Conservation (phyloP, 805 yeast genomes). For the Maudiozyma barnettii region DNA sequence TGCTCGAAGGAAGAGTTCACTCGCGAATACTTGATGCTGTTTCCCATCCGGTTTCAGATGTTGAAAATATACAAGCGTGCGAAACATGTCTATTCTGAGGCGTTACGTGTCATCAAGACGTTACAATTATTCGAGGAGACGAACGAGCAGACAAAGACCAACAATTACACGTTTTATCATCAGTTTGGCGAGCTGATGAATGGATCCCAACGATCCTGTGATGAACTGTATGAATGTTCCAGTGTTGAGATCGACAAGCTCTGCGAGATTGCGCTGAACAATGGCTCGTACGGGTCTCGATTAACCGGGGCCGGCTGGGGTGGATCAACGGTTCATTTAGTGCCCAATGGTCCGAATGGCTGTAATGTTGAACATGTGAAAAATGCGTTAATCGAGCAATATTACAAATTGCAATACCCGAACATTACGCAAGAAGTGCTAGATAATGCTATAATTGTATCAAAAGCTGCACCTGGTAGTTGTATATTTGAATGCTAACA, state of each 20-base stretch:
- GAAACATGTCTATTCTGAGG: conserved; percentile 53
- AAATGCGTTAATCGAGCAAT: conserved; percentile 41
- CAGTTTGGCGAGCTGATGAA: conserved; percentile 49
- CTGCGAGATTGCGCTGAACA: conserved; percentile 42
- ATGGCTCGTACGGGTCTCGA: conserved; percentile 61
- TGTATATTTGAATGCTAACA: conserved; percentile 11
- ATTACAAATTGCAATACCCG: conserved; percentile 42
- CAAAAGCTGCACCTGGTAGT: conserved; percentile 50
- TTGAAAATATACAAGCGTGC: conserved; percentile 50
- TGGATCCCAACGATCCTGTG: conserved; percentile 48
- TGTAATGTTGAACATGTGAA: conserved; percentile 28
- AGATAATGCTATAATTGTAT: conserved; percentile 42
- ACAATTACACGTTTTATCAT: conserved; percentile 29
- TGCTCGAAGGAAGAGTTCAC: conserved; percentile 35
- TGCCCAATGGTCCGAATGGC: conserved; percentile 23
- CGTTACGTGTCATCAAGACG: conserved; percentile 47
- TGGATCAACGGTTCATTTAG: conserved; percentile 59
- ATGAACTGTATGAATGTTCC: conserved; percentile 43
- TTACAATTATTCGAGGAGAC: conserved; percentile 32
- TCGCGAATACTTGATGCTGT: conserved; percentile 38
- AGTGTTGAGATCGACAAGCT: conserved; percentile 44
- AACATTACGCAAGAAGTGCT: conserved; percentile 37
- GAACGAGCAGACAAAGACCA: background rate
- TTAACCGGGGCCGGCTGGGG: conserved; percentile 80
- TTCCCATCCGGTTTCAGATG: conserved; percentile 48